Conservation (phyloP, 2,329 filamentous ascomycete genomes). For the Myriosclerotinia curreyana region DNA sequence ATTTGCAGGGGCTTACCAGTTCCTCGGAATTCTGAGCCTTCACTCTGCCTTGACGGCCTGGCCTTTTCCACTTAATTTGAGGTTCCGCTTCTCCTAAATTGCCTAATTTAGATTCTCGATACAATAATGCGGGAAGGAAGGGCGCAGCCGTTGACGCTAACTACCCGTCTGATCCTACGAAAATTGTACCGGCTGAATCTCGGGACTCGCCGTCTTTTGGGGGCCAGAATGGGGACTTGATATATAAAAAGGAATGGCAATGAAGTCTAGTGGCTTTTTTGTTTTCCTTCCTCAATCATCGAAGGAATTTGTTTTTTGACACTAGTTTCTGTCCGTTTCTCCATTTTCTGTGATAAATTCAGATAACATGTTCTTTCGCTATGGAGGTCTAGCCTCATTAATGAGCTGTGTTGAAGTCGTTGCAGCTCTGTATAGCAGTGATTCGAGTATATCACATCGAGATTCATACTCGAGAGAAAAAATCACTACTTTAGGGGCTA, state of each 20-base stretch:
- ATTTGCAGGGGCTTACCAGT: background rate
- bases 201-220: background rate
- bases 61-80: background rate
- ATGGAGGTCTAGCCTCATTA: background rate
- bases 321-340: background rate
- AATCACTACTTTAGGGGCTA: slow-evolving; percentile 10
- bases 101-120: background rate
- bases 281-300: background rate
- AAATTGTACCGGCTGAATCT: background rate
- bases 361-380: background rate
- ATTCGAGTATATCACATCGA: background rate
- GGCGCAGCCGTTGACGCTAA: background rate
- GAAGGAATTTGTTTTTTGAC: background rate
- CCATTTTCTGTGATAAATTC: background rate
- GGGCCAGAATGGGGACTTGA: too few species aligned
- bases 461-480: background rate
- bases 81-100: background rate
- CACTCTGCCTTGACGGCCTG: background rate
- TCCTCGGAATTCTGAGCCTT: background rate
- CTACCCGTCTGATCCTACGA: slow-evolving; percentile 8
- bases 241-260: background rate
- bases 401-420: background rate
- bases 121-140: background rate
- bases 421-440: background rate
- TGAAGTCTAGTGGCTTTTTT: background rate